Evolutionary conservation across 75 land plant genomes (phyloP).

Genomic region (Sequoia sempervirens): DNA sequence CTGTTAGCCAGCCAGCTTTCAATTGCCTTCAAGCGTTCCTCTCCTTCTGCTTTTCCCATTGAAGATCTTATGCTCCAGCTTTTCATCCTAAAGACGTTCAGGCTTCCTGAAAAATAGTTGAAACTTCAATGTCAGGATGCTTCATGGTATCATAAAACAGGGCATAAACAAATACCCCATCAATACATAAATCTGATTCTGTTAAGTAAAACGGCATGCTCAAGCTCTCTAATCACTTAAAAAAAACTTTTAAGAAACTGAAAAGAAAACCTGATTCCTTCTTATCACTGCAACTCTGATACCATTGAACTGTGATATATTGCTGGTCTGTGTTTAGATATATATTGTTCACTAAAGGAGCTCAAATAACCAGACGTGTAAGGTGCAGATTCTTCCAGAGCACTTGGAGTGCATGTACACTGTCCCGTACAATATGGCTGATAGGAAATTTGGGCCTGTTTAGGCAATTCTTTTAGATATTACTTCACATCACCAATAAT

Average conservation of each 20-base stretch:
- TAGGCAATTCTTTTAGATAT: not conserved
- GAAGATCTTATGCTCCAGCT: not conserved
- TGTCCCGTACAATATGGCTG: too few species aligned
- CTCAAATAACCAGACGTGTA: too few species aligned
- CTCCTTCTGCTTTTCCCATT: not conserved
- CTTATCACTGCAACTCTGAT: not conserved
- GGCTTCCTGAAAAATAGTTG: not conserved
- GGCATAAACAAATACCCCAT: not conserved
- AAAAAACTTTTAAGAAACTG: not conserved
- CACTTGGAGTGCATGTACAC: too few species aligned
- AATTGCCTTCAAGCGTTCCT: not conserved
- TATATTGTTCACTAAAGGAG: too few species aligned
- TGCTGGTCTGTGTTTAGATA: not conserved
- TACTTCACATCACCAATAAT: not conserved
- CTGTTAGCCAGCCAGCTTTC: not conserved
- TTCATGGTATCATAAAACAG: not conserved
- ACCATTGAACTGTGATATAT: not conserved
- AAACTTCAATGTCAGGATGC: not conserved
- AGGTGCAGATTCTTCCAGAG: too few species aligned
- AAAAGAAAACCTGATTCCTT: not conserved
- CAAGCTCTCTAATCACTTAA: not conserved
- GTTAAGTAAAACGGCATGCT: not conserved
- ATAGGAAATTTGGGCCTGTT: too few species aligned
- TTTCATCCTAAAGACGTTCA: not conserved
- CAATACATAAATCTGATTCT: too few species aligned